Evolutionary conservation across 2,329 filamentous ascomycete genomes (phyloP).

Genomic region (Metarhizium robertsii): DNA sequence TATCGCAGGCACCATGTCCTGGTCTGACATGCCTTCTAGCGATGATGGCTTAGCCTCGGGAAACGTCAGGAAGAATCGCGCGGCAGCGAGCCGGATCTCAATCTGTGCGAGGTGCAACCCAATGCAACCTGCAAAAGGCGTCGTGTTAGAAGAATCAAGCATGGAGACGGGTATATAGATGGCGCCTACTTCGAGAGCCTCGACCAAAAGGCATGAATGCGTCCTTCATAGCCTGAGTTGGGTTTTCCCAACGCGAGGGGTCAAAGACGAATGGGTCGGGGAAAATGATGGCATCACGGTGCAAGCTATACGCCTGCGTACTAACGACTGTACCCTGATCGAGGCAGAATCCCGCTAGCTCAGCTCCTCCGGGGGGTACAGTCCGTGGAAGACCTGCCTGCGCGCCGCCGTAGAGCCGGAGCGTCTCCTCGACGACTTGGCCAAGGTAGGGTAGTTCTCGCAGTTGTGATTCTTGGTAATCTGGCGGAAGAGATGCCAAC

Average conservation of each 20-base stretch:
- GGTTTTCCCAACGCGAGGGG: conserved; percentile 27
- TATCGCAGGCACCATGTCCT: conserved; percentile 9
- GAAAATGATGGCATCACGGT: conserved; percentile 29
- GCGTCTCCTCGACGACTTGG: too few species aligned
- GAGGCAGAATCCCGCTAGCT: too few species aligned
- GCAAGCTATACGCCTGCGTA: conserved; percentile 35
- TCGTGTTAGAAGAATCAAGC: conserved; percentile 7
- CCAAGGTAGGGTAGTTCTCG: too few species aligned
- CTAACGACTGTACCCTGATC: conserved; percentile 24
- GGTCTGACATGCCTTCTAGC: too few species aligned
- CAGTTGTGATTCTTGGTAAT: too few species aligned
- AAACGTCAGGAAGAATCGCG: conserved; percentile 40
- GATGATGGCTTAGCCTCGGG: conserved; percentile 7
- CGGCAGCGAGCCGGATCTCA: conserved; percentile 40
- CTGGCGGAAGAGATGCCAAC: too few species aligned
- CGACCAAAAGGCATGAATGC: conserved; percentile 42
- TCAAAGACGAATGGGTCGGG: conserved; percentile 12
- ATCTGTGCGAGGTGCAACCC: conserved; percentile 47
- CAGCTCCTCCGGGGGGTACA: too few species aligned
- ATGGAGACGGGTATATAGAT: too few species aligned
- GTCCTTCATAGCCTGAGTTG: conserved; percentile 30
- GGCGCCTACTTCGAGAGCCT: conserved; percentile 22
- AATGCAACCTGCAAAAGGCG: conserved; percentile 32
- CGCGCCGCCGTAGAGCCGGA: too few species aligned
- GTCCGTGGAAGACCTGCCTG: too few species aligned